Conservation (phyloP, 768 basidiomycete genomes). For the Amanita exitialis region DNA sequence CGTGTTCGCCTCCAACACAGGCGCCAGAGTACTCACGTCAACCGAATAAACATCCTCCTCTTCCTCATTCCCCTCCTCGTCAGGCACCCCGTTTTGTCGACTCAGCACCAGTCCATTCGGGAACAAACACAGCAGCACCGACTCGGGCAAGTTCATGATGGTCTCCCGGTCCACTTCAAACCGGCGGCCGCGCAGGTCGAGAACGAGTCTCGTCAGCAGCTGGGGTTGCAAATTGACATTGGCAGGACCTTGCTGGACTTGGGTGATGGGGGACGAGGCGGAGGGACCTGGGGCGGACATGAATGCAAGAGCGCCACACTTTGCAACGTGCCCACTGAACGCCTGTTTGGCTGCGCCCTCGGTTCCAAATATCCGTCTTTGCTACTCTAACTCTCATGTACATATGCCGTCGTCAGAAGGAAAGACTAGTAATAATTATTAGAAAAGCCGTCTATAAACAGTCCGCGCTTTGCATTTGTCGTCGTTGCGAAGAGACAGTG, state of each 20-base stretch:
- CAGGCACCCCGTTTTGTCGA: conserved; percentile 71
- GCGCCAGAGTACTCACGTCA: conserved; percentile 62
- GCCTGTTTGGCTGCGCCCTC: conserved; percentile 1
- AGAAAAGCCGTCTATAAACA: not conserved
- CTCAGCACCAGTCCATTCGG: conserved; percentile 95
- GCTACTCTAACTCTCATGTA: not conserved
- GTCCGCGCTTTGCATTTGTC: not conserved
- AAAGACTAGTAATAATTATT: not conserved
- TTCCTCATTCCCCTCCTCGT: conserved; percentile 65
- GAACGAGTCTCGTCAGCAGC: conserved; percentile 77
- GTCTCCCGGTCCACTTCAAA: conserved; percentile 96
- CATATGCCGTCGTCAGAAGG: not conserved
- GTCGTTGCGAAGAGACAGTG: not conserved
- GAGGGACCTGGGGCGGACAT: conserved; percentile 21
- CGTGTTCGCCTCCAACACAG: not conserved
- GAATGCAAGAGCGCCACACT: conserved; percentile 15
- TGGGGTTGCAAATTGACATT: conserved; percentile 76
- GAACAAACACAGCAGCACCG: conserved; percentile 90
- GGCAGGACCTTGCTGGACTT: conserved; percentile 53
- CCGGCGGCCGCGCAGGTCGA: conserved; percentile 85
- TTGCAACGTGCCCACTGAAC: not conserved
- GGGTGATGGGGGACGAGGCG: conserved; percentile 44
- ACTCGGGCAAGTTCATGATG: conserved; percentile 97
- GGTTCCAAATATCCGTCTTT: conserved; percentile 4
- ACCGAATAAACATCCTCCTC: conserved; percentile 94